Conservation (phyloP, 495 filamentous ascomycete genomes). For the Trichocladium antarcticum region DNA sequence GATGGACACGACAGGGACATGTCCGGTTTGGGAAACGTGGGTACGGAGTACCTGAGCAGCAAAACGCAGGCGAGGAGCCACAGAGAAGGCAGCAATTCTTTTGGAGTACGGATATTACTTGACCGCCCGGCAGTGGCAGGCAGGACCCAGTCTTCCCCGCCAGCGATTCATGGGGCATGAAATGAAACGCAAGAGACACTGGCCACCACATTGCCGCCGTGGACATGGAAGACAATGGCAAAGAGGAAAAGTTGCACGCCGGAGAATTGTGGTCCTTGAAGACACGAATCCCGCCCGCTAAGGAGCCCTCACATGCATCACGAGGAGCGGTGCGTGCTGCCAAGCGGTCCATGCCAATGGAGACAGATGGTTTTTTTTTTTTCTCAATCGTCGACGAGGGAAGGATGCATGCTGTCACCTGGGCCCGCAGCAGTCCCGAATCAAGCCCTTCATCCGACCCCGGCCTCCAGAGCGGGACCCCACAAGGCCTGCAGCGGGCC, state of each 20-base stretch:
- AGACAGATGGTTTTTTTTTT: background rate
- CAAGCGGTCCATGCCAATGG: background rate
- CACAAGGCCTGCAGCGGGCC: background rate
- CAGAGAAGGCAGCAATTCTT: background rate
- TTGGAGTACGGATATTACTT: background rate
- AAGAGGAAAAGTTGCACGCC: too few relatives aligned
- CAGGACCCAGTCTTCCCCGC: background rate
- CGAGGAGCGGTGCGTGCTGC: background rate
- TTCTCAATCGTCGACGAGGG: background rate
- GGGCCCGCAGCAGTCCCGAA: constrained; percentile 1
- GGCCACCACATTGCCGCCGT: background rate
- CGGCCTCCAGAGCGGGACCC: constrained; percentile 11
- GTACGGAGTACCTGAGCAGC: background rate
- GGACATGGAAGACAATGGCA: background rate
- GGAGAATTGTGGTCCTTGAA: background rate
- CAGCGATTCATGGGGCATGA: background rate
- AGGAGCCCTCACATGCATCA: constrained; percentile 6
- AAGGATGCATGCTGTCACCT: background rate
- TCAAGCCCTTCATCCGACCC: constrained; percentile 21
- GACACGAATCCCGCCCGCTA: background rate
- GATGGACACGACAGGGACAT: constrained; percentile 6
- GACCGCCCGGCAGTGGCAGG: background rate
- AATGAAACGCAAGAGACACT: background rate
- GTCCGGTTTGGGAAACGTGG: constrained; percentile 8
- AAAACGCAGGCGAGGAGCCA: background rate